Evolutionary conservation across 345 rosid species (phyloP), one percentile per base, ranked within the genome.

Genomic region (Salix arbutifolia): DNA sequence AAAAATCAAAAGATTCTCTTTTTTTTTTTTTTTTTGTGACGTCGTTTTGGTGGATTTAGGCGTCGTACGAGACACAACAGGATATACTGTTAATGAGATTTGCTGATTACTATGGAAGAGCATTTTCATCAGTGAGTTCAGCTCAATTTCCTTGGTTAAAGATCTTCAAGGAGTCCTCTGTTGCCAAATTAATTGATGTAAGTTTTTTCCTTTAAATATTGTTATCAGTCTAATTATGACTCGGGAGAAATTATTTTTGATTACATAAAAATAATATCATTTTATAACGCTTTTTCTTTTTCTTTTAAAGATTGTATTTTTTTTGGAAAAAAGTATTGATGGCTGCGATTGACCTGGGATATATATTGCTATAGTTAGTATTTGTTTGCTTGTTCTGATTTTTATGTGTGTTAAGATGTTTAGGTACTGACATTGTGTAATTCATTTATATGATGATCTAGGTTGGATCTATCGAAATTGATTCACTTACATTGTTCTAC

Each of bases 131-230:
- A 0, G 95, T 89, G 40, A 72, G 85, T 11, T 83, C 89, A 13
- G 88, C 89, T 21, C 91, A 84, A 25, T 91, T 89, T 28, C 92
- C 91, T 3, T 91, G 93, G 92, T 70, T 88, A 80, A 91, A 89
- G 81, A 79, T 86, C 78, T 85, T 89, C 76, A 84, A 77, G 78
- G 92, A 91, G 82, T 80, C 83, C 65, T 53, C 92, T 3, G 83
- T 89, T 56, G 69, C 85, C 53, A 89, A 89, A 77, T 78, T 89
- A 40, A 84, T 85, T 16, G 92, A 91, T 53, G 91, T 91, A 71
- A 84, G 90, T 64, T 23, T 25, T 25, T 40, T 14, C 1, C 28
- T 70, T 46, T 40, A 28, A 31, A 18, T 18, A 37, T 33, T 18
- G 35, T 33, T 67, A 56, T 9, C 62, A 56, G 26, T 58, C 12